Evolutionary conservation across 2,329 filamentous ascomycete species (phyloP), one percentile per base, ranked within the genome.

Genomic region (Trichothecium roseum): DNA sequence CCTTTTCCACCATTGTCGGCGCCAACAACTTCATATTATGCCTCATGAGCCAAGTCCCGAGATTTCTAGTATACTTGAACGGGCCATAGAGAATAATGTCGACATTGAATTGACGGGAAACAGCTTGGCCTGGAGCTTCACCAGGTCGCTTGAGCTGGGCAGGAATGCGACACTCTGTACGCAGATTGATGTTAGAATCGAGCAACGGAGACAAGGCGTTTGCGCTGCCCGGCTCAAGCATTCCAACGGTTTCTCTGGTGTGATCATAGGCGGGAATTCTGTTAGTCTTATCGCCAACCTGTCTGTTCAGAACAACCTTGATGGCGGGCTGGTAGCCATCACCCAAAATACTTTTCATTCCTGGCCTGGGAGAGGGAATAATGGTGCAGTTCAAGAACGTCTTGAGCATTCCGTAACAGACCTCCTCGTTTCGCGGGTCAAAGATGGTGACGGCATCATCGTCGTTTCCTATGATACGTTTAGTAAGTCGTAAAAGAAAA

Each of bases 31-130:
- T 79, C 15, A 91, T 57, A 40, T 78, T 73, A 42, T 71, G 71
- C 43, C 76, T 76, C 40, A 40, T 50, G 35, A 95, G 66, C 38
- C 75, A 73, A 35, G 62, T 72, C 2, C 85, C 88, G 28, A 95
- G 72, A 8, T 68, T 63, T 9, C 66, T 64, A 3, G 73, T 78
- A 41, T 73, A 71, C 38, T 75, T 79, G 27, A 78, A 68, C 6
- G 83, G 79, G 1, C 85, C 86, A 48, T 91, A 95, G 7, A 96
- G 53, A 46, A 85, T 84, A 18, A 94, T 63, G 16, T 83, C 77
- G 18, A 89, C 65, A 10, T 65, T 65, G 40, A 82, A 78, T 3
- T 65, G 57, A 15, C 66, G 62, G 2, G 83, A 86, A 3, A 72
- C 74, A 1, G 66, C 54, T 37, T 72, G 62, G 26, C 85, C 83